Percentiles rank a stretch among this genome's conserved stretches.
Evolutionary conservation across 805 yeast species (phyloP).

Genomic region (Myxozyma geophila): DNA sequence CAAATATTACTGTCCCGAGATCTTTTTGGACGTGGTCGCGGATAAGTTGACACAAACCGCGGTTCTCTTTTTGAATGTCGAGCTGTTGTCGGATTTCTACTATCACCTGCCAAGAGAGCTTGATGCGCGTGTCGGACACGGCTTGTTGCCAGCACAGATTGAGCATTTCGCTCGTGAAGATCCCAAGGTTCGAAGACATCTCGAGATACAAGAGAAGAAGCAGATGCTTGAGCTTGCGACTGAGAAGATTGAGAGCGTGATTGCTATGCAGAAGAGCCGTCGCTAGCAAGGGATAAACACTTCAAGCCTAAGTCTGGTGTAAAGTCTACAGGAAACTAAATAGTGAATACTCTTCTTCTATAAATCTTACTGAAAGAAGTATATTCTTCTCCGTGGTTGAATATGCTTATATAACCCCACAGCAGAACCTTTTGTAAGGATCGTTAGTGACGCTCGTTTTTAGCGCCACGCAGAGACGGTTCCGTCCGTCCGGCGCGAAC

Average conservation of each 20-base stretch:
- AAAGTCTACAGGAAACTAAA: not conserved
- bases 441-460: too few relatives aligned
- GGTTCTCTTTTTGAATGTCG: constrained; percentile 89
- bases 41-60: constrained; percentile 93
- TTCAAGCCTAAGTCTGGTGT: not conserved
- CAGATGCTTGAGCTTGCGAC: constrained; percentile 84
- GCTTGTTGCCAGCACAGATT: constrained; percentile 72
- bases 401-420: too few relatives aligned
- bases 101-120: constrained; percentile 94
- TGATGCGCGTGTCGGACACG: constrained; percentile 70
- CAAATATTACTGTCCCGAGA: constrained; percentile 91
- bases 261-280: constrained; percentile 59
- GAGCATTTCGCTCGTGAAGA: constrained; percentile 93
- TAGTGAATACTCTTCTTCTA: not conserved
- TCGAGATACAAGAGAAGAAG: constrained; percentile 91
- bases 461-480: too few relatives aligned
- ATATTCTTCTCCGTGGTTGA: too few relatives aligned
- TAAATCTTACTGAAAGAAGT: not conserved
- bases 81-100: constrained; percentile 89
- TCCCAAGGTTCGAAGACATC: constrained; percentile 85
- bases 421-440: too few relatives aligned
- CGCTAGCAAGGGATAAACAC: not conserved
- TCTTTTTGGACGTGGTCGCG: constrained; percentile 88
- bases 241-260: constrained; percentile 81
- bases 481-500: too few relatives aligned